Conservation (phyloP, 2,329 filamentous ascomycete genomes). For the Cladophialophora yegresii region DNA sequence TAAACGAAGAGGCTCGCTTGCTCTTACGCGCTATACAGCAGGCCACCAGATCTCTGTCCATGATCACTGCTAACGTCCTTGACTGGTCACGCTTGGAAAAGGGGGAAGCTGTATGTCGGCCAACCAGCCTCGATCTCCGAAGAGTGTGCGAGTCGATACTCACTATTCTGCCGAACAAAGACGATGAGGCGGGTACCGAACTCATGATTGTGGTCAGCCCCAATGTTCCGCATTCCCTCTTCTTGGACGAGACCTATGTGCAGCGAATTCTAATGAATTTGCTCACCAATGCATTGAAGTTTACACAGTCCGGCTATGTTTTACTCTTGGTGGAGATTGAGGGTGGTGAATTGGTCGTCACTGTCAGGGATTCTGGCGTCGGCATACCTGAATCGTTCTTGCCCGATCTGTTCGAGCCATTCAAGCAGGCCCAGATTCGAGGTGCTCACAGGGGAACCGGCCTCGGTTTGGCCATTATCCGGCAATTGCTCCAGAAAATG, state of each 20-base stretch:
- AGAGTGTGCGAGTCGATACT: conserved; percentile 42
- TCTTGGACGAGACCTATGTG: conserved; percentile 43
- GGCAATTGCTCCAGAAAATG: conserved; percentile 40
- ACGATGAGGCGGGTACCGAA: conserved; percentile 41
- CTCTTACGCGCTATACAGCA: conserved; percentile 42
- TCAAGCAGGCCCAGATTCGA: conserved; percentile 45
- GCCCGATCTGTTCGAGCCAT: conserved; percentile 68
- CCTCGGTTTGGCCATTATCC: conserved; percentile 40
- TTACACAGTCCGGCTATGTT: conserved; percentile 59
- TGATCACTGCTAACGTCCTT: conserved; percentile 44
- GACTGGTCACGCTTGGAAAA: conserved; percentile 45
- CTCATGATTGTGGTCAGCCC: conserved; percentile 41
- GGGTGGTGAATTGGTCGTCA: conserved; percentile 60
- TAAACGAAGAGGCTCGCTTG: conserved; percentile 40
- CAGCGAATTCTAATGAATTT: conserved; percentile 51
- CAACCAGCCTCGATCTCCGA: conserved; percentile 40
- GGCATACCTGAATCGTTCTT: conserved; percentile 55
- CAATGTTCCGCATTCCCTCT: conserved; percentile 40
- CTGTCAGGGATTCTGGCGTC: conserved; percentile 40
- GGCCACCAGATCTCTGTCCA: conserved; percentile 42
- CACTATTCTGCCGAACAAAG: conserved; percentile 40
- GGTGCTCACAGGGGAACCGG: conserved; percentile 40
- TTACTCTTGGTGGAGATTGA: conserved; percentile 57
- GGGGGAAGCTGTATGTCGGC: conserved; percentile 39
- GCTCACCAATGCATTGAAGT: conserved; percentile 42